Evolutionary conservation across 2,329 filamentous ascomycete genomes (phyloP).

Genomic region (Pestalotiopsis sp.): DNA sequence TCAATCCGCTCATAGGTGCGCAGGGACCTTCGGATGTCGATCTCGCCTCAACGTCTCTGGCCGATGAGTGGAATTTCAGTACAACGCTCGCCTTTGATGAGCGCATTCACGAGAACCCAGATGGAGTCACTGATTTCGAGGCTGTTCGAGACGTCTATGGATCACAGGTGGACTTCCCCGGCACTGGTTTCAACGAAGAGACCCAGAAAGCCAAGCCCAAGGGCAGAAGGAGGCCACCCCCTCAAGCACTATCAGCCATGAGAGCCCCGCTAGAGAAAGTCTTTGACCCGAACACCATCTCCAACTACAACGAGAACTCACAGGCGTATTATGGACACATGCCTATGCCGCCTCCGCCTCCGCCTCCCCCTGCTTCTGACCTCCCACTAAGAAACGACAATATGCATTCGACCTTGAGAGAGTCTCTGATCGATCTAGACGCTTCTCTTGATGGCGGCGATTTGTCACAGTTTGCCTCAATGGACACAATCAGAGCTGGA

Average conservation of each 20-base stretch:
- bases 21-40: constrained; percentile 49
- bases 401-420: constrained; percentile 53
- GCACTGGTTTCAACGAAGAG: constrained; percentile 47
- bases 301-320: constrained; percentile 67
- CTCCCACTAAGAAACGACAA: constrained; percentile 62
- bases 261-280: constrained; percentile 65
- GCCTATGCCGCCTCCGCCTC: constrained; percentile 32
- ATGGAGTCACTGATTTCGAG: constrained; percentile 45
- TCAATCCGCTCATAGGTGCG: constrained; percentile 57
- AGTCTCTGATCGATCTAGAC: constrained; percentile 68
- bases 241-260: constrained; percentile 58
- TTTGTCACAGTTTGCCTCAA: constrained; percentile 60
- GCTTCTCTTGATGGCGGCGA: constrained; percentile 59
- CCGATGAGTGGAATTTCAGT: constrained; percentile 70
- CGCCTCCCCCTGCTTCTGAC: constrained; percentile 45
- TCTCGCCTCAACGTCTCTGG: constrained; percentile 46
- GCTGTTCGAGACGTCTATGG: constrained; percentile 66
- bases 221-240: constrained; percentile 56
- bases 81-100: constrained; percentile 67
- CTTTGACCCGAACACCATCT: constrained; percentile 67
- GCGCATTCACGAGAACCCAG: constrained; percentile 53
- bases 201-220: constrained; percentile 57
- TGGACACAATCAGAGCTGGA: constrained; percentile 60
- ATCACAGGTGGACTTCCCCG: constrained; percentile 55
- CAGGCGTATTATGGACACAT: constrained; percentile 59